Evolutionary conservation across 2,329 filamentous ascomycete species (phyloP), one percentile per base, ranked within the genome.

Genomic region (Dactylellina haptotyla): DNA sequence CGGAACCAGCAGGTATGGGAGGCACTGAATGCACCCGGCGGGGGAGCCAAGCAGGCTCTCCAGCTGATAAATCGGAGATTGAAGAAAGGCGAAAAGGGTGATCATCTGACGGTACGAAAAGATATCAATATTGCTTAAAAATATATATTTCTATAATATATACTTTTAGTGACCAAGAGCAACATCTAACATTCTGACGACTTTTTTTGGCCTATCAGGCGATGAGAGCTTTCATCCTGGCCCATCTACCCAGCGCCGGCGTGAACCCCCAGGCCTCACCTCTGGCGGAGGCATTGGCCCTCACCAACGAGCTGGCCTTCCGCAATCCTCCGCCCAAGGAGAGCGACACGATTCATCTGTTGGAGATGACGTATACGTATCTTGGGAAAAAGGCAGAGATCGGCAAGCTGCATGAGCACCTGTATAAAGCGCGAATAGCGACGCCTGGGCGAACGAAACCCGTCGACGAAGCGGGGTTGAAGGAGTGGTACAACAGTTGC

Each of bases 61-160:
- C 78, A 79, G 46, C 75, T 78, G 32, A 77, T 76, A 51, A 76
- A 77, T 34, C 77, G 76, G 16, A 72, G 77, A 34, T 39, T 77
- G 56, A 78, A 78, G 67, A 78, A 78, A 45, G 78, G 78, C 53
- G 78, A 79, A 70, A 79, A 78, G 46, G 74, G 75, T 2, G 78
- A 79, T 46, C 78, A 76, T 65, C 66, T 79, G 51, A 64, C 76
- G 54, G 78, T 79, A 75, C 41, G 62, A 39, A 20, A 37, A 28
- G 8, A 26, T 20, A n/a, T n/a, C n/a, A n/a, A n/a, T n/a, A n/a
- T n/a, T n/a, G n/a, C n/a, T n/a, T n/a, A n/a, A n/a, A n/a, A n/a
- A n/a, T n/a, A n/a, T n/a, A n/a, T n/a, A n/a, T n/a, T n/a, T n/a
- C n/a, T n/a, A n/a, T n/a, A n/a, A n/a, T n/a, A n/a, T n/a, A n/a